These are phyloP conservation scores for Umbelopsis sp. DNA, from an alignment of 371 early-diverging fungal genomes.

Conservation along the genomic window DNA sequence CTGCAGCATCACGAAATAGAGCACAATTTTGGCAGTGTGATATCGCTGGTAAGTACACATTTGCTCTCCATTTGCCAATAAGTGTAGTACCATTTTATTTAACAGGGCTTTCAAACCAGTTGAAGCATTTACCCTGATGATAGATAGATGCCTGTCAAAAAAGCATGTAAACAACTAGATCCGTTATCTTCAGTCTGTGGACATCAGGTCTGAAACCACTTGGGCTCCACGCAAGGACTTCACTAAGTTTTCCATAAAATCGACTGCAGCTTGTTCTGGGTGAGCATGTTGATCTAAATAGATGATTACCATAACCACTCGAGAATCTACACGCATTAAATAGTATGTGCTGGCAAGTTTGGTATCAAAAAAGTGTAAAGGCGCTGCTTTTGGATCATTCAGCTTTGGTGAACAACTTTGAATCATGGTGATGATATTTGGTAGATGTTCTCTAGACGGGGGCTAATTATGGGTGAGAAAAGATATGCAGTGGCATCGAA, in stretches of 20 bases:
- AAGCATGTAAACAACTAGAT: neutral
- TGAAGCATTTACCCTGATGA: conserved; percentile 18
- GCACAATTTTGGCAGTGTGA: conserved; percentile 40
- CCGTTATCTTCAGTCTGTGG: conserved; percentile 25
- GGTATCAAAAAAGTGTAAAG: conserved; percentile 58
- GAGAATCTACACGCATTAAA: conserved; percentile 57
- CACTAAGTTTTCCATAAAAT: conserved; percentile 53
- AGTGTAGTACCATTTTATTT: neutral
- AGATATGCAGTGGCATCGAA: too few relatives aligned
- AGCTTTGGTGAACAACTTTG: conserved; percentile 55
- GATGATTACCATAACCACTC: conserved; percentile 61
- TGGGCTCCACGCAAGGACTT: conserved; percentile 40
- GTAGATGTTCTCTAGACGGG: conserved; percentile 62
- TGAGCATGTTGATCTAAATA: conserved; percentile 60
- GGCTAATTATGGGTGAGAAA: conserved; percentile 35
- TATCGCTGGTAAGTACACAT: conserved; percentile 28
- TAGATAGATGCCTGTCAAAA: neutral
- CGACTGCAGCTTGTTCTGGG: conserved; percentile 53
- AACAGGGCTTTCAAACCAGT: conserved; percentile 8
- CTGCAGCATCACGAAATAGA: conserved; percentile 32
- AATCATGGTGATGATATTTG: conserved; percentile 67
- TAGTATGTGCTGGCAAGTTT: conserved; percentile 64
- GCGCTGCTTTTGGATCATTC: conserved; percentile 43
- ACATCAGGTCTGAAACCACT: conserved; percentile 43
- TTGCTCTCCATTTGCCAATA: neutral